A percentile compares a stretch with the other conserved stretches of the same genome.
These are phyloP conservation scores for Paraphaeosphaeria minitans DNA, from an alignment of 2,329 filamentous ascomycete genomes.

Conservation along the genomic window DNA sequence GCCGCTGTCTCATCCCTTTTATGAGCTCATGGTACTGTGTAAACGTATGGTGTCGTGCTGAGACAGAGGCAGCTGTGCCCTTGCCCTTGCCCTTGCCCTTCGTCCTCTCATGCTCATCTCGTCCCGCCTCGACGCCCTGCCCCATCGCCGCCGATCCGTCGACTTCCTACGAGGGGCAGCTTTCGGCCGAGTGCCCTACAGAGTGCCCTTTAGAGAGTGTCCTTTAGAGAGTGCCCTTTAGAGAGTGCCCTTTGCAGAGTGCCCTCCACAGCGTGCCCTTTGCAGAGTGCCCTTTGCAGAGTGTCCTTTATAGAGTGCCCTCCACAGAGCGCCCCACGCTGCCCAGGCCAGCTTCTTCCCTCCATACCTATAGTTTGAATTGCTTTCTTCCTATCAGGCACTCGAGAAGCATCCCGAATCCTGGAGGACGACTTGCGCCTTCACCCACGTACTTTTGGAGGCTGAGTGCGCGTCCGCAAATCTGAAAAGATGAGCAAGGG, in stretches of 20 bases:
- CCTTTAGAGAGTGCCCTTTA: neutral
- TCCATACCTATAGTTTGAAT: neutral
- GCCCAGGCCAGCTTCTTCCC: too few species aligned
- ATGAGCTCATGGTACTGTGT: conserved; percentile 6
- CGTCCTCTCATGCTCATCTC: neutral
- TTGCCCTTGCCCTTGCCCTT: conserved; percentile 16
- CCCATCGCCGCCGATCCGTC: conserved; percentile 5
- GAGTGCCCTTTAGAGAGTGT: too few species aligned
- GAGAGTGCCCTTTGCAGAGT: neutral
- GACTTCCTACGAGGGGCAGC: neutral
- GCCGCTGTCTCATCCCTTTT: conserved; percentile 28
- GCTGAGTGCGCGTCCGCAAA: neutral
- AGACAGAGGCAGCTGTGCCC: conserved; percentile 15
- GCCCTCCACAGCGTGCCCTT: neutral
- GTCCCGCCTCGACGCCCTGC: conserved; percentile 11
- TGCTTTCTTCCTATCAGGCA: conserved; percentile 5
- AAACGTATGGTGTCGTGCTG: conserved; percentile 16
- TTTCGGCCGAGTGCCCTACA: neutral
- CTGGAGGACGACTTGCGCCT: neutral
- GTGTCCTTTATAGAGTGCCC: neutral
- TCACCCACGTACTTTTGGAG: too few species aligned
- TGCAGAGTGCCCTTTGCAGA: neutral
- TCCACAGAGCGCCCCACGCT: conserved; percentile 17
- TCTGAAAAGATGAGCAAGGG: neutral
- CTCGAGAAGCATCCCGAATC: neutral